Evolutionary conservation across 768 basidiomycete genomes (phyloP).

Genomic region (Lanmaoa pseudosensibilis): DNA sequence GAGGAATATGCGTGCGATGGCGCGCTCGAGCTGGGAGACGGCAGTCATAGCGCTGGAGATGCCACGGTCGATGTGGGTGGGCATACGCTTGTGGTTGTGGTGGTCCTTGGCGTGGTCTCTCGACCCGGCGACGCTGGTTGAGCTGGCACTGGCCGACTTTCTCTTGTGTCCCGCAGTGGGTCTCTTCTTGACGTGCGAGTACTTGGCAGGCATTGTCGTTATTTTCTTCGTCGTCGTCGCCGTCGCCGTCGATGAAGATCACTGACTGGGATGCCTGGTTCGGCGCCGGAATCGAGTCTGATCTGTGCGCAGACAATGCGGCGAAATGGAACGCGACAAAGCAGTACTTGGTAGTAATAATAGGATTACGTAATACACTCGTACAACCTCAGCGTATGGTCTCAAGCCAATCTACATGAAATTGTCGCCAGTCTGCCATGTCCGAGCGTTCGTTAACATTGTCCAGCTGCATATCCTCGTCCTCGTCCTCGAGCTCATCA

Average conservation of each 20-base stretch:
- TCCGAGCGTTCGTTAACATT: neutral
- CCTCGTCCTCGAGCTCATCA: slow-evolving; percentile 34
- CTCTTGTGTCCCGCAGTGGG: slow-evolving; percentile 48
- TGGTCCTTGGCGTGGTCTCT: slow-evolving; percentile 24
- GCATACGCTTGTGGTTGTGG: slow-evolving; percentile 37
- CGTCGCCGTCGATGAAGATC: slow-evolving; percentile 3
- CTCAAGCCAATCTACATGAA: slow-evolving; percentile 46
- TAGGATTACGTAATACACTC: slow-evolving; percentile 20
- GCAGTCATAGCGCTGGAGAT: slow-evolving; percentile 58
- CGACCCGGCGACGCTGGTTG: slow-evolving; percentile 29
- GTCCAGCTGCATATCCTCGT: slow-evolving; percentile 26
- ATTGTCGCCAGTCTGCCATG: slow-evolving; percentile 52
- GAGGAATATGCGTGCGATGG: slow-evolving; percentile 66
- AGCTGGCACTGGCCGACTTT: slow-evolving; percentile 35
- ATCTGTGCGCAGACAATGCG: slow-evolving; percentile 21
- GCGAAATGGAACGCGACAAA: neutral
- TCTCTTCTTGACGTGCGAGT: slow-evolving; percentile 73
- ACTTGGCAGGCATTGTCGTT: slow-evolving; percentile 62
- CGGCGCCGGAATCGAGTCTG: slow-evolving; percentile 3
- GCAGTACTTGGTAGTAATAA: neutral
- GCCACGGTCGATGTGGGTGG: slow-evolving; percentile 53
- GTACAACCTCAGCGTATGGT: slow-evolving; percentile 4
- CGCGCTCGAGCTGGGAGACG: slow-evolving; percentile 65
- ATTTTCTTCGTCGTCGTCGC: slow-evolving; percentile 31
- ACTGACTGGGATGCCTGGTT: neutral